These are phyloP conservation scores for Colletotrichum musicola DNA, from an alignment of 2,329 filamentous ascomycete species.

Conservation along the genomic window DNA sequence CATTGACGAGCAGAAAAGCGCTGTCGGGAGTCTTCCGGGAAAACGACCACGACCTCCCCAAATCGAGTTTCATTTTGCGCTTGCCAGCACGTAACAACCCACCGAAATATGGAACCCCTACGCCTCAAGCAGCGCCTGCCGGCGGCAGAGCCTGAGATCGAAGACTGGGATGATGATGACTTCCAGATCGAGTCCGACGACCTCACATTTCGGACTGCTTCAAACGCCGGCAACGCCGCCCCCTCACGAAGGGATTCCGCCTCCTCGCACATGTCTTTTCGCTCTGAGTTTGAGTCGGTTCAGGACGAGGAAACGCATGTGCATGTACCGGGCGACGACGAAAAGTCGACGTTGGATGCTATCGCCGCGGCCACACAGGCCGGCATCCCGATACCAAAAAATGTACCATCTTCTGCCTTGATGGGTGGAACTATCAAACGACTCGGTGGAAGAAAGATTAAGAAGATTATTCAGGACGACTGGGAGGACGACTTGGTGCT, in stretches of 20 bases:
- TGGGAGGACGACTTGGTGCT: constrained; percentile 85
- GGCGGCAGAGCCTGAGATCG: constrained; percentile 70
- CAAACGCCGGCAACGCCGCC: constrained; percentile 56
- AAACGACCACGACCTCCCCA: constrained; percentile 14
- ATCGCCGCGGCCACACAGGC: constrained; percentile 89
- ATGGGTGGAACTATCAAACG: constrained; percentile 94
- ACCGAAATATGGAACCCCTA: constrained; percentile 64
- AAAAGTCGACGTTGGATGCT: constrained; percentile 84
- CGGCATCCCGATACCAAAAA: constrained; percentile 90
- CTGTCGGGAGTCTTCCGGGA: constrained; percentile 32
- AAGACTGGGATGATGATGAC: constrained; percentile 85
- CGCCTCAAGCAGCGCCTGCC: constrained; percentile 66
- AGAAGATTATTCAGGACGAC: constrained; percentile 81
- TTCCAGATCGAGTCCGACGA: constrained; percentile 78
- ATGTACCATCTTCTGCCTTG: constrained; percentile 88
- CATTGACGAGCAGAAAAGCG: constrained; percentile 39
- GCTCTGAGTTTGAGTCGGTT: constrained; percentile 83
- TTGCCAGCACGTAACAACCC: constrained; percentile 14
- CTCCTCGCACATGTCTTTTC: constrained; percentile 85
- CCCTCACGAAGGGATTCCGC: constrained; percentile 78
- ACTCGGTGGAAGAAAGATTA: constrained; percentile 80
- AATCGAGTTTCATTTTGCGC: constrained; percentile 30
- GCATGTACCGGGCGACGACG: constrained; percentile 85
- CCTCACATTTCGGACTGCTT: constrained; percentile 69
- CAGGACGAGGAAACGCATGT: constrained; percentile 89